These are phyloP conservation scores for Fragaria vesca DNA, from an alignment of 306 rosid species.

Conservation along the genomic window DNA sequence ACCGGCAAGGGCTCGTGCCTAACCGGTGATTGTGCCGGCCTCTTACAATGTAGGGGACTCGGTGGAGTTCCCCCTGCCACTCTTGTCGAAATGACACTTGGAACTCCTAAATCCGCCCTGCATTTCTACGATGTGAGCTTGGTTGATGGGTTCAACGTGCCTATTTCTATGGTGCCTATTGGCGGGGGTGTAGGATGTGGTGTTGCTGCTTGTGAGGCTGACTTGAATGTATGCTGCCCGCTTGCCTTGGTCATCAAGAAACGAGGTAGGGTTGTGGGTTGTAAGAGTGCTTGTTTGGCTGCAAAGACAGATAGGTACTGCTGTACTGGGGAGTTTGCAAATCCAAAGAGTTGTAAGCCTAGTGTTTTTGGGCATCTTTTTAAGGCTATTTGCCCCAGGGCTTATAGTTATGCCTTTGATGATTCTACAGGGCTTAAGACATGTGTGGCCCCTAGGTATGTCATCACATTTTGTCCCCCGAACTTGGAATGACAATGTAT, in stretches of 20 bases:
- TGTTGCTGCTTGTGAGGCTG: constrained; percentile 51
- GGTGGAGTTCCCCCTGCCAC: constrained; percentile 76
- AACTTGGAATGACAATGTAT: constrained; percentile 6
- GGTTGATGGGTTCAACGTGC: constrained; percentile 72
- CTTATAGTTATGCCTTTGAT: constrained; percentile 71
- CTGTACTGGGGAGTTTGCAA: constrained; percentile 57
- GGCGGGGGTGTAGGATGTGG: constrained; percentile 43
- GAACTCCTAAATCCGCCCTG: constrained; percentile 43
- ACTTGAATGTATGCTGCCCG: constrained; percentile 60
- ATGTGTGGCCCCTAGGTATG: constrained; percentile 53
- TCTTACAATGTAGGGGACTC: constrained; percentile 49
- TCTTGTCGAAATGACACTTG: constrained; percentile 58
- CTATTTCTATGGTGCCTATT: constrained; percentile 45
- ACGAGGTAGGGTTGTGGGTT: constrained; percentile 60
- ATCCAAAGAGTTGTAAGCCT: constrained; percentile 50
- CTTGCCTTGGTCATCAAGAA: constrained; percentile 42
- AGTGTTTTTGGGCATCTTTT: constrained; percentile 47
- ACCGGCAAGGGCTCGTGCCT: constrained; percentile 54
- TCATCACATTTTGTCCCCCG: constrained; percentile 65
- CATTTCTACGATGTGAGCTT: constrained; percentile 77
- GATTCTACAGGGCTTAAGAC: constrained; percentile 52
- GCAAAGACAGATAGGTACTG: constrained; percentile 53
- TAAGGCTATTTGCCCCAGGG: constrained; percentile 55
- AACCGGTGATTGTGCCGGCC: constrained; percentile 67
- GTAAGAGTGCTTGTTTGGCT: constrained; percentile 81